A percentile compares a stretch with the other conserved stretches of the same genome.
Evolutionary conservation across 2,329 filamentous ascomycete species (phyloP).

Genomic region (Botrytis medusae): DNA sequence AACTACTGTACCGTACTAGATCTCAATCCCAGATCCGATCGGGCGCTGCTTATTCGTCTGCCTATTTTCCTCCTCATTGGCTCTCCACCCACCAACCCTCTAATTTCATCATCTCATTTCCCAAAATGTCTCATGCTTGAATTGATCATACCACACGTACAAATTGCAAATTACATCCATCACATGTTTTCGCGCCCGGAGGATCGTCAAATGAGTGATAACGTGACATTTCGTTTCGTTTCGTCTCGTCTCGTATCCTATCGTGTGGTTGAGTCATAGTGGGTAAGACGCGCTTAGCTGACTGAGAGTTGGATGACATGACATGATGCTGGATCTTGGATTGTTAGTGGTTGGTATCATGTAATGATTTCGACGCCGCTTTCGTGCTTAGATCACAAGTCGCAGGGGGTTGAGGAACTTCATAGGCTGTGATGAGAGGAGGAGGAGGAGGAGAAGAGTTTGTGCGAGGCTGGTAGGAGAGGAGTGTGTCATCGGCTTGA

Average conservation of each 20-base stretch:
- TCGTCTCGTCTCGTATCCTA: neutral
- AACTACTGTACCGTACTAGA: neutral
- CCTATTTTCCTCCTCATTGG: neutral
- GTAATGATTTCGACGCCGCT: neutral
- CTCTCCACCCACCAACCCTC: neutral
- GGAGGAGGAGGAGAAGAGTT: too few relatives aligned
- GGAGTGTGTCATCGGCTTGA: neutral
- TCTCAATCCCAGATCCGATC: neutral
- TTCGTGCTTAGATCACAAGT: neutral
- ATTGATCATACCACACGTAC: neutral
- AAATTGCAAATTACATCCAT: neutral
- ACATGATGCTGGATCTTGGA: too few relatives aligned
- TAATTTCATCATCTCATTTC: neutral
- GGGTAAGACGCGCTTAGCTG: neutral
- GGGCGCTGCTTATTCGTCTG: neutral
- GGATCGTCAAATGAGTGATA: neutral
- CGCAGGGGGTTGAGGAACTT: neutral
- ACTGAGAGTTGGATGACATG: constrained; percentile 3
- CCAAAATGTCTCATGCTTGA: neutral
- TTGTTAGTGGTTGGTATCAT: neutral
- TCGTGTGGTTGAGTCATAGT: neutral
- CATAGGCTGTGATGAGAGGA: neutral
- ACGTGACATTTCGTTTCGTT: neutral
- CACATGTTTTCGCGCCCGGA: constrained; percentile 3
- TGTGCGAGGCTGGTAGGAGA: too few relatives aligned